Conservation (phyloP, 1,284 basidiomycete species). For the Wolfiporia cocos region DNA sequence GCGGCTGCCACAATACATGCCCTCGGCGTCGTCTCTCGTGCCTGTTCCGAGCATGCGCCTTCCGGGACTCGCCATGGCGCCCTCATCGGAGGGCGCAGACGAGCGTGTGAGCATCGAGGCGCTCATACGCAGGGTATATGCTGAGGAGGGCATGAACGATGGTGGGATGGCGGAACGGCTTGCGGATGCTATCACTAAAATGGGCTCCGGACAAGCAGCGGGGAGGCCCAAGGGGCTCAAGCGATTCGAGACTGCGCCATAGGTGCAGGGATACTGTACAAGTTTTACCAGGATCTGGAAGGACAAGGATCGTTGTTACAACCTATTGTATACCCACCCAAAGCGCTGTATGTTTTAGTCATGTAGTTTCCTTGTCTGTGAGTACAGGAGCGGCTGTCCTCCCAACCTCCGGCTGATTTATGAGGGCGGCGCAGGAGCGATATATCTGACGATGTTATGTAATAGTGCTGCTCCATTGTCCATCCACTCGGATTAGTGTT, state of each 20-base stretch:
- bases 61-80: slow-evolving; percentile 26
- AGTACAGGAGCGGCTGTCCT: too few relatives aligned
- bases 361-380: too few relatives aligned
- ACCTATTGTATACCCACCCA: too few relatives aligned
- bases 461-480: too few relatives aligned
- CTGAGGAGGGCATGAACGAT: slow-evolving; percentile 49
- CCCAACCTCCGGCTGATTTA: too few relatives aligned
- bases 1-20: slow-evolving; percentile 65
- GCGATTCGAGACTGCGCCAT: slow-evolving; percentile 50
- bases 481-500: too few relatives aligned
- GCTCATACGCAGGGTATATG: slow-evolving; percentile 73
- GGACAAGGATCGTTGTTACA: too few relatives aligned
- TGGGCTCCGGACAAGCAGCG: slow-evolving; percentile 38
- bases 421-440: too few relatives aligned
- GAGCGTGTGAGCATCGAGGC: slow-evolving; percentile 74
- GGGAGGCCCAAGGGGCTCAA: slow-evolving; percentile 50
- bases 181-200: slow-evolving; percentile 58
- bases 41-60: slow-evolving; percentile 60
- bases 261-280: too few relatives aligned
- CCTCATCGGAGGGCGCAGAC: slow-evolving; percentile 28
- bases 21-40: slow-evolving; percentile 38
- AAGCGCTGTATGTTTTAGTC: too few relatives aligned
- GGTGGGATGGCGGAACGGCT: slow-evolving; percentile 47
- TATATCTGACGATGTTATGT: too few relatives aligned
- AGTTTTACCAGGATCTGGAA: too few relatives aligned